These are phyloP conservation scores for Breviolum minutum DNA, from an alignment of 73 alveolate species.

Conservation along the genomic window DNA sequence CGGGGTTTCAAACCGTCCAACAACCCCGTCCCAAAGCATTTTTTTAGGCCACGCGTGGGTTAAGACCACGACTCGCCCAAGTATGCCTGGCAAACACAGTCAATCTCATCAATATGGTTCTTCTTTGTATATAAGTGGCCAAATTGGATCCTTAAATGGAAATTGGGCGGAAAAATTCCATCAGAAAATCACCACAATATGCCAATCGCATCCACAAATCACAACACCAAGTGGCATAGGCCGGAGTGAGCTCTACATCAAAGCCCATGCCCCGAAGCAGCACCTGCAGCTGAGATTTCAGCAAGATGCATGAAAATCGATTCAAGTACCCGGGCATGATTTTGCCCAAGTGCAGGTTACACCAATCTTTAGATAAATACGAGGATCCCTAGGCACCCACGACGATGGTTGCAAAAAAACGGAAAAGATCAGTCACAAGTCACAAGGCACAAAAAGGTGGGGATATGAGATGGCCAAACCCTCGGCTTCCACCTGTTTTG, in stretches of 20 bases:
- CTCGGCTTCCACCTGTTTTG: background rate
- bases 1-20: background rate
- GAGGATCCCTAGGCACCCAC: too few species aligned
- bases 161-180: background rate
- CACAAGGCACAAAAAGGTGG: background rate
- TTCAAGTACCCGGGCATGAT: background rate
- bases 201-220: background rate
- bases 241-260: slow-evolving; percentile 72
- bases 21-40: background rate
- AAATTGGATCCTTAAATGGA: background rate
- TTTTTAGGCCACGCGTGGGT: too few species aligned
- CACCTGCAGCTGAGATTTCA: background rate
- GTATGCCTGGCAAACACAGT: background rate
- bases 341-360: background rate
- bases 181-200: background rate
- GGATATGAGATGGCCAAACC: background rate
- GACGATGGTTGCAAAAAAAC: too few species aligned
- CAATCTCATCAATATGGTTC: background rate
- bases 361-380: too few species aligned
- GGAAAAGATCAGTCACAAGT: background rate
- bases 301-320: background rate
- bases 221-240: background rate
- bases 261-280: slow-evolving; percentile 69
- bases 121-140: background rate
- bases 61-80: background rate